Base-by-base conservation (phyloP, 2,329 filamentous ascomycete species). In the Fusarium oligoseptatum region DNA sequence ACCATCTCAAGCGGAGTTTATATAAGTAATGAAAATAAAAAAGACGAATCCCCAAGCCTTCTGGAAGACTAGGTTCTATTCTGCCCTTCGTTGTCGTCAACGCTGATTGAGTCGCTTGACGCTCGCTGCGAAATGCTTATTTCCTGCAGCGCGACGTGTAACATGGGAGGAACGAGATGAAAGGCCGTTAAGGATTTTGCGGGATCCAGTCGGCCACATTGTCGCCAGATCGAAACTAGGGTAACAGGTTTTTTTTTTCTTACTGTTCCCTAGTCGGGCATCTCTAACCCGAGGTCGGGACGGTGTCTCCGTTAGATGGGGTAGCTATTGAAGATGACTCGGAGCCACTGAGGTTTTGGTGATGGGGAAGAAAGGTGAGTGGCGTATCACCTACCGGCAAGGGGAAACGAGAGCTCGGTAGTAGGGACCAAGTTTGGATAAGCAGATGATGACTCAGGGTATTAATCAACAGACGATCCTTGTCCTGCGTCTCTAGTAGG, bases 11-110 rank as follows among this genome's bases (percentile, higher is more conserved):
- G 68, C 68, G 72, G 66, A 75, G 69, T 29, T n/a, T 20, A 27
- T 48, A 60, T 72, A 75, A 62, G 64, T 70, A 67, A 75, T 74
- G 32, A 29, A 75, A 75, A 66, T 62, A 58, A 6, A 5, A 60
- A 52, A 50, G 32, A 3, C 62, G 45, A 20, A 14, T 56, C 32
- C 27, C 62, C 29, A 45, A 48, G 24, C 17, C 60, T 58, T 57
- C 60, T 27, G 6, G 29, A 64, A 43, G 37, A 58, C 70, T 32
- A 67, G 72, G 72, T 74, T 75, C 72, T 75, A 27, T 27, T 7
- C 24, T 27, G 24, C 24, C 24, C 24, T 5, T 27, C 24, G 24
- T 27, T 27, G 24, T 27, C 24, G 24, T 27, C 24, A 27, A 20
- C 27, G 29, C 39, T 48, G 24, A 61, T 61, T 48, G 55, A 37